A percentile compares a stretch with the other conserved stretches of the same genome.
phyloP scores from a whole-genome alignment of 1,139 yeast genomes.

The Blastobotrys apis region DNA sequence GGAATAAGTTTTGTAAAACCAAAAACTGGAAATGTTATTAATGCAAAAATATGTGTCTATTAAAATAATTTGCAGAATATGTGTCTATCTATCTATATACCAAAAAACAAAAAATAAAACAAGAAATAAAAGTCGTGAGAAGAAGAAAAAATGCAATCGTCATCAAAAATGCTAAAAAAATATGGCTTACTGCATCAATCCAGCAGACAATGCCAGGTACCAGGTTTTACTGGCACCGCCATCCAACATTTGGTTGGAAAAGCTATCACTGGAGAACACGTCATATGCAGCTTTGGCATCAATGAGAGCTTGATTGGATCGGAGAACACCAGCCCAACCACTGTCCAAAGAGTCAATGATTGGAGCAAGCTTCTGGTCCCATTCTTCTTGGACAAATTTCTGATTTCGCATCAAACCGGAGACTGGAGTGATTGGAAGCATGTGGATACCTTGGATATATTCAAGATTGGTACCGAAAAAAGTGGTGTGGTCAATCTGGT shows the following conservation, averaged over 20 bases:
- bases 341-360: slow-evolving; percentile 55
- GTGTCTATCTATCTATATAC: slow-evolving; percentile 1
- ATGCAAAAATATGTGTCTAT: too few species aligned
- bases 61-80: neutral
- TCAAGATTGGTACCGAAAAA: slow-evolving; percentile 73
- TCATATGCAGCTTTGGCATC: slow-evolving; percentile 64
- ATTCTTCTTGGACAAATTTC: slow-evolving; percentile 71
- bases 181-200: neutral
- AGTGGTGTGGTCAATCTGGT: slow-evolving; percentile 88
- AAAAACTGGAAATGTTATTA: too few species aligned
- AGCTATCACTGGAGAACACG: slow-evolving; percentile 57
- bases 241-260: slow-evolving; percentile 56
- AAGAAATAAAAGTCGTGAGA: neutral
- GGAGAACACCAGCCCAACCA: slow-evolving; percentile 87
- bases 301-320: slow-evolving; percentile 70
- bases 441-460: slow-evolving; percentile 93
- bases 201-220: slow-evolving; percentile 78
- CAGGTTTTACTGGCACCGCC: slow-evolving; percentile 89
- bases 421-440: slow-evolving; percentile 85
- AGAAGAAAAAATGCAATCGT: neutral
- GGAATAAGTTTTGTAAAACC: too few species aligned
- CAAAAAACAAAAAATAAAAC: neutral
- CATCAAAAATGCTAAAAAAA: neutral
- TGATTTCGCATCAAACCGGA: slow-evolving; percentile 72
- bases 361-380: slow-evolving; percentile 52